Evolutionary conservation across 805 yeast genomes (phyloP).

Genomic region (Kurtzmaniella fragi): DNA sequence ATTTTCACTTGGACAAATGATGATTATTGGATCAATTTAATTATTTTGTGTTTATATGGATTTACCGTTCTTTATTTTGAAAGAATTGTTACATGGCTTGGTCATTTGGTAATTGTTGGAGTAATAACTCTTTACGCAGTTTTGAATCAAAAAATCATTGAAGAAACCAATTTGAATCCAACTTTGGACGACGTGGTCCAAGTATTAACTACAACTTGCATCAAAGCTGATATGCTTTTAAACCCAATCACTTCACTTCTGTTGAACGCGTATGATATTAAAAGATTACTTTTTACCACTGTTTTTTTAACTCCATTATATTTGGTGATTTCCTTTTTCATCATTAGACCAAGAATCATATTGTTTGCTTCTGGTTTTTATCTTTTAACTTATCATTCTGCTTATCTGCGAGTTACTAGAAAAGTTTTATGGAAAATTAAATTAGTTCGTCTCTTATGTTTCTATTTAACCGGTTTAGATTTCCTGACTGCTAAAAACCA

Average conservation of each 20-base stretch:
- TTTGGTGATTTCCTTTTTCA: conserved; percentile 58
- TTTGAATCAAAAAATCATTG: conserved; percentile 51
- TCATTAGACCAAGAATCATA: conserved; percentile 67
- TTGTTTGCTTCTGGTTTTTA: conserved; percentile 55
- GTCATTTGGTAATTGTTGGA: conserved; percentile 69
- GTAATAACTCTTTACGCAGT: conserved; percentile 56
- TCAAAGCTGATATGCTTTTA: conserved; percentile 70
- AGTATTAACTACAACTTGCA: conserved; percentile 66
- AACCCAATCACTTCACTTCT: conserved; percentile 74
- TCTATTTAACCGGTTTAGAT: conserved; percentile 85
- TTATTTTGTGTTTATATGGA: conserved; percentile 51
- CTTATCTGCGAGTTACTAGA: conserved; percentile 79
- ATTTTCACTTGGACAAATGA: conserved; percentile 89
- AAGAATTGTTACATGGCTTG: conserved; percentile 69
- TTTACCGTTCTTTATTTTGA: conserved; percentile 74
- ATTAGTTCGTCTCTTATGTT: conserved; percentile 62
- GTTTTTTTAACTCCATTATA: conserved; percentile 83
- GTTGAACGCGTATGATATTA: conserved; percentile 74
- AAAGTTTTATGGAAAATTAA: conserved; percentile 81
- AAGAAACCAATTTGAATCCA: conserved; percentile 60
- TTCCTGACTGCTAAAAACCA: conserved; percentile 44
- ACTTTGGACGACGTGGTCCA: conserved; percentile 84
- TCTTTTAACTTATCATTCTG: conserved; percentile 78
- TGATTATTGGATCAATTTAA: conserved; percentile 69
- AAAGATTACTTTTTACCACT: conserved; percentile 76